phyloP scores from a whole-genome alignment of 768 basidiomycete genomes.

The Termitomyces sp. region DNA sequence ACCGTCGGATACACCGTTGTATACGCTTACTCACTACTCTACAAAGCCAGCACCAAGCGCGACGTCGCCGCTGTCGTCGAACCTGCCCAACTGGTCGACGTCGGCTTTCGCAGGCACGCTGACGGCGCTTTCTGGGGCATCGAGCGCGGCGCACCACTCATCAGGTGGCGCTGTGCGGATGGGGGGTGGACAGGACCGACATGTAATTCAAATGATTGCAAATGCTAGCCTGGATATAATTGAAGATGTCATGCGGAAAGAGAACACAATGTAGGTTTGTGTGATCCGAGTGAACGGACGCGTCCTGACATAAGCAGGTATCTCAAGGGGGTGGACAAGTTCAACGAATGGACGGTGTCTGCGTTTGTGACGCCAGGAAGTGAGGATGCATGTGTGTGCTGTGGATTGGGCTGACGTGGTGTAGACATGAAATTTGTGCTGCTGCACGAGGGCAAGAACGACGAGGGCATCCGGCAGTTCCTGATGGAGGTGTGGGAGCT shows the following conservation, averaged over 20 bases:
- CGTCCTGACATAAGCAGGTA: conserved; percentile 58
- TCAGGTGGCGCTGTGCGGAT: conserved; percentile 63
- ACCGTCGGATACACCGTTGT: conserved; percentile 83
- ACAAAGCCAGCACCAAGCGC: conserved; percentile 61
- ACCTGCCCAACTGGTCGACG: conserved; percentile 87
- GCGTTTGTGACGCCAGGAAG: conserved; percentile 95
- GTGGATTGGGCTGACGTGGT: conserved; percentile 15
- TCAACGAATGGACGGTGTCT: conserved; percentile 98
- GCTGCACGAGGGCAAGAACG: conserved; percentile 93
- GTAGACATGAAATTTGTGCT: conserved; percentile 94
- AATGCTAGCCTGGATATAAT: conserved; percentile 94
- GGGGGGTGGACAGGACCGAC: conserved; percentile 82
- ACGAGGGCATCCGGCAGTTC: conserved; percentile 92
- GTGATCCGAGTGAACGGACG: conserved; percentile 8
- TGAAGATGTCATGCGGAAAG: conserved; percentile 87
- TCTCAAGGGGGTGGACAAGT: conserved; percentile 91
- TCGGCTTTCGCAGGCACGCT: conserved; percentile 89
- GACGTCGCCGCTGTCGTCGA: conserved; percentile 71
- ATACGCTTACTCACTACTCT: conserved; percentile 80
- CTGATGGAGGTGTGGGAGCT: conserved; percentile 96
- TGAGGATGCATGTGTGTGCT: conserved; percentile 38
- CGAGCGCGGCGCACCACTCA: conserved; percentile 67
- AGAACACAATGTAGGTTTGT: conserved; percentile 69
- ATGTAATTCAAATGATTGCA: conserved; percentile 99
- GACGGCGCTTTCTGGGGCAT: conserved; percentile 82